Percentiles rank a stretch among this genome's conserved stretches.
Evolutionary conservation across 78 protist species (phyloP).

Genomic region (Dictyostelium brefeldianum): DNA sequence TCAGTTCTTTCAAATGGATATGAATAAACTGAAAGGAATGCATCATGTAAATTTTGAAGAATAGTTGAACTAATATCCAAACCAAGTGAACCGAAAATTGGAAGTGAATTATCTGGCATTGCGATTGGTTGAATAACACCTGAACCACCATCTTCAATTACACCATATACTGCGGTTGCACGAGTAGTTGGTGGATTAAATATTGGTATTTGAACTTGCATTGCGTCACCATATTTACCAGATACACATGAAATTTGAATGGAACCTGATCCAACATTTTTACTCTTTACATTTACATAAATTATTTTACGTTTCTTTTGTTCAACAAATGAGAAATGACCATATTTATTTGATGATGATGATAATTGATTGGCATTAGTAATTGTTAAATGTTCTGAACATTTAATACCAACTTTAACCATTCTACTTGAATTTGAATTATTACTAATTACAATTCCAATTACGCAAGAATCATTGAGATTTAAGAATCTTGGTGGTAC

Average conservation of each 20-base stretch:
- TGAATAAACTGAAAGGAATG: neutral
- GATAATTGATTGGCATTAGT: no score
- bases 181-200: conserved; percentile 55
- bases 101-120: conserved; percentile 64
- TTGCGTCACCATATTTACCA: conserved; percentile 80
- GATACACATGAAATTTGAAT: conserved; percentile 59
- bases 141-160: conserved; percentile 24
- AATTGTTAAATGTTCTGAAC: conserved; percentile 41
- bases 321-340: conserved; percentile 54
- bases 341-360: neutral
- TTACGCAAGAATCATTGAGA: conserved; percentile 26
- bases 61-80: conserved; percentile 51
- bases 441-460: conserved; percentile 50
- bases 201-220: conserved; percentile 59
- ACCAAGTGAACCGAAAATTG: conserved; percentile 46
- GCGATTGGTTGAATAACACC: conserved; percentile 34
- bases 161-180: conserved; percentile 54
- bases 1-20: conserved; percentile 68
- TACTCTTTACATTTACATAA: conserved; percentile 22
- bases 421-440: conserved; percentile 40
- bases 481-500: conserved; percentile 78
- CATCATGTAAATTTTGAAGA: conserved; percentile 56
- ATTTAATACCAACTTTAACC: conserved; percentile 46
- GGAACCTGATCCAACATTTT: conserved; percentile 35
- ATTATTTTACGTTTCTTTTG: conserved; percentile 31